Evolutionary conservation across 768 basidiomycete genomes (phyloP).

Genomic region (Pulveroboletus sp.): DNA sequence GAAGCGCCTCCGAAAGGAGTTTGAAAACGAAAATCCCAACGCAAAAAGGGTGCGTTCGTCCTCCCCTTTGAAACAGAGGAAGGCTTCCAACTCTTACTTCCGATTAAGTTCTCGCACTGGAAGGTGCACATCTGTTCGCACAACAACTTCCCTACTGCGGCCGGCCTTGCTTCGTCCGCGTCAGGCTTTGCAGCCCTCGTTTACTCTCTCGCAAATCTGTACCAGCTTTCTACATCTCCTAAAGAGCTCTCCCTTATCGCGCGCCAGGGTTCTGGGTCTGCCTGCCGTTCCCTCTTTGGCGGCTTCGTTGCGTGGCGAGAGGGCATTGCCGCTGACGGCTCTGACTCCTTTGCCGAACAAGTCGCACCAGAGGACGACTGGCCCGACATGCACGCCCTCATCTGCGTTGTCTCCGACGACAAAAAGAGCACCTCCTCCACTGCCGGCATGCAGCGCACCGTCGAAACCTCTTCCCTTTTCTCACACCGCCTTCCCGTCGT

Average conservation of each 20-base stretch:
- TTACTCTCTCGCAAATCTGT: slow-evolving; percentile 82
- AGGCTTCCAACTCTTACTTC: not conserved
- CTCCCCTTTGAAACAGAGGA: not conserved
- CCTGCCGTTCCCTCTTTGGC: slow-evolving; percentile 95
- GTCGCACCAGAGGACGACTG: slow-evolving; percentile 84
- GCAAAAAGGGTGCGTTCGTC: slow-evolving; percentile 54
- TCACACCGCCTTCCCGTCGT: slow-evolving; percentile 91
- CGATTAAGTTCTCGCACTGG: slow-evolving; percentile 31
- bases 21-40: slow-evolving; percentile 66
- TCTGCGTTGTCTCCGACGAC: slow-evolving; percentile 92
- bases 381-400: slow-evolving; percentile 94
- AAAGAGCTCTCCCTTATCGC: slow-evolving; percentile 90
- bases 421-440: slow-evolving; percentile 97
- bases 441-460: slow-evolving; percentile 95
- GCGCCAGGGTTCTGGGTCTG: slow-evolving; percentile 95
- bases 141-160: slow-evolving; percentile 99
- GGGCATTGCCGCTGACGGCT: slow-evolving; percentile 53
- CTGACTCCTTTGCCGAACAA: slow-evolving; percentile 84
- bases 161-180: slow-evolving; percentile 95
- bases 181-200: slow-evolving; percentile 96
- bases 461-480: slow-evolving; percentile 84
- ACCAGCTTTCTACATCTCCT: slow-evolving; percentile 69
- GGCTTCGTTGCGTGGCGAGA: slow-evolving; percentile 94
- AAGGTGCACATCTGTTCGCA: slow-evolving; percentile 86
- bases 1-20: slow-evolving; percentile 65